Evolutionary conservation across 129 eudicot genomes (phyloP).

Genomic region (Chrysanthemum makinoi): DNA sequence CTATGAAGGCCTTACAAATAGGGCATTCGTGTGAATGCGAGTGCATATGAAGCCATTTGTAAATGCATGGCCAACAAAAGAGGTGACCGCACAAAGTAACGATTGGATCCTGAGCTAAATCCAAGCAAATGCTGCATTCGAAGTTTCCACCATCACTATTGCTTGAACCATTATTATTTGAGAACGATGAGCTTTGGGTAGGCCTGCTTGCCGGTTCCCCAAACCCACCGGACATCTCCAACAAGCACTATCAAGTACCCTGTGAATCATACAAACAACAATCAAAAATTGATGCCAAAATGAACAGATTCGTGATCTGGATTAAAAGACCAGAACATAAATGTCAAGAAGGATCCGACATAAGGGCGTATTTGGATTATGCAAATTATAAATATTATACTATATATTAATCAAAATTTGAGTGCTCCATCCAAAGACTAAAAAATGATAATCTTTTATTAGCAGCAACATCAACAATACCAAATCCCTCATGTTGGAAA

Average conservation of each 20-base stretch:
- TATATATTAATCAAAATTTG: too few species aligned
- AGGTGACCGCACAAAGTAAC: slow-evolving; percentile 80
- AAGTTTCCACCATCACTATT: slow-evolving; percentile 56
- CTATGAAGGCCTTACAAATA: slow-evolving; percentile 67
- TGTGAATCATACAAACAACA: slow-evolving; percentile 22
- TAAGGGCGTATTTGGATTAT: background rate
- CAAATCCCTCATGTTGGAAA: too few species aligned
- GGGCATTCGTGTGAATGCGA: slow-evolving; percentile 69
- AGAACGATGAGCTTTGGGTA: slow-evolving; percentile 52
- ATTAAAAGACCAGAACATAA: background rate
- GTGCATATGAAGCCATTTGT: slow-evolving; percentile 71
- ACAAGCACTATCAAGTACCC: slow-evolving; percentile 29
- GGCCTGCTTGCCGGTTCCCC: slow-evolving; percentile 60
- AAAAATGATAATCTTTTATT: too few species aligned
- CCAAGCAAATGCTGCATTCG: slow-evolving; percentile 80
- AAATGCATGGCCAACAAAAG: slow-evolving; percentile 84
- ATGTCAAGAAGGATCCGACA: background rate
- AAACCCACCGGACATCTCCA: slow-evolving; percentile 57
- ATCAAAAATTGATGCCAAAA: background rate
- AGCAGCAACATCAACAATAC: too few species aligned
- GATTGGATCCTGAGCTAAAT: slow-evolving; percentile 76
- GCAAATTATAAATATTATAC: too few species aligned
- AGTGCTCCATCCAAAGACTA: too few species aligned
- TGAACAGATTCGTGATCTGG: background rate
- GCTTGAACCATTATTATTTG: slow-evolving; percentile 39